These are phyloP conservation scores for Gelatoporia subvermispora DNA, from an alignment of 768 basidiomycete species.

Conservation along the genomic window DNA sequence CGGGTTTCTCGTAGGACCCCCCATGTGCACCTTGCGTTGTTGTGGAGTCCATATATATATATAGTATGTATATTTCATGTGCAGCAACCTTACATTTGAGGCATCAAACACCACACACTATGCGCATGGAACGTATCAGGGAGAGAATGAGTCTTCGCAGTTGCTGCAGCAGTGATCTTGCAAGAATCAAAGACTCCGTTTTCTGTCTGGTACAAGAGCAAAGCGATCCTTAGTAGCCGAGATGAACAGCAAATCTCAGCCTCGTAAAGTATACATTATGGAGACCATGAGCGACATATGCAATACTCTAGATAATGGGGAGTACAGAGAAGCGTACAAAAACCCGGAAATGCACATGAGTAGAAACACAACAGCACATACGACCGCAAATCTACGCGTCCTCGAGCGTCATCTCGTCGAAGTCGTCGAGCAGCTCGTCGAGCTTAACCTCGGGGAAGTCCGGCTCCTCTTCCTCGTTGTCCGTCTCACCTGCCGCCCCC, in stretches of 20 bases:
- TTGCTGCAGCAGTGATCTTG: too few relatives aligned
- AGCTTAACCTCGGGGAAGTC: conserved; percentile 88
- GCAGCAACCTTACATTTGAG: background rate
- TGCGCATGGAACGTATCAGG: too few relatives aligned
- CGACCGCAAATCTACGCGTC: conserved; percentile 14
- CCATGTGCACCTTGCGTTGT: background rate
- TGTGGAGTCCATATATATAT: background rate
- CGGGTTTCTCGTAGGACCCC: conserved; percentile 39
- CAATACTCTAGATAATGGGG: too few relatives aligned
- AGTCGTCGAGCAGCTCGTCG: conserved; percentile 85
- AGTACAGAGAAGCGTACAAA: too few relatives aligned
- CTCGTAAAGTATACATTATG: too few relatives aligned
- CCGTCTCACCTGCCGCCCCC: conserved; percentile 77
- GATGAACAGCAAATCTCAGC: too few relatives aligned
- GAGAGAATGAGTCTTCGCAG: too few relatives aligned
- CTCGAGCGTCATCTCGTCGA: conserved; percentile 85
- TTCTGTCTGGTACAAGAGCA: too few relatives aligned
- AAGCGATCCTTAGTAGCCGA: too few relatives aligned
- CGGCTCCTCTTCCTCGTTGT: conserved; percentile 76
- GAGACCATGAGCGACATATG: too few relatives aligned
- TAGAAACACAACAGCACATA: too few relatives aligned
- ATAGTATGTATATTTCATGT: conserved; percentile 4
- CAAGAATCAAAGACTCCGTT: too few relatives aligned
- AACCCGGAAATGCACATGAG: background rate
- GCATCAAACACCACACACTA: background rate